Evolutionary conservation across 768 basidiomycete species (phyloP).

Genomic region (Leccinum sublutescens): DNA sequence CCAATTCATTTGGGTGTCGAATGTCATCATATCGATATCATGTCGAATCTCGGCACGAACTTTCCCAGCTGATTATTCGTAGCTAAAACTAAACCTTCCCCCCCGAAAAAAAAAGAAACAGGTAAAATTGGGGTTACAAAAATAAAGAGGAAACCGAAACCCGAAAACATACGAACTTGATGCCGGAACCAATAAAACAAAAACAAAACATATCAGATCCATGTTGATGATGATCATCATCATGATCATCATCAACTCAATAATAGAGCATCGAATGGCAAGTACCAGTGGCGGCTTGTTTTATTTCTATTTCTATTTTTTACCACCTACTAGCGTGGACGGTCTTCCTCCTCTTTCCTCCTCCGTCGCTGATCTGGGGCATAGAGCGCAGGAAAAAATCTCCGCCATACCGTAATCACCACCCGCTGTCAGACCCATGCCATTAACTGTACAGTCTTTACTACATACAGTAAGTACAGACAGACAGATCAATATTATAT

Average conservation of each 20-base stretch:
- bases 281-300: slow-evolving; percentile 10
- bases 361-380: slow-evolving; percentile 3
- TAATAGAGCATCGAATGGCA: background rate
- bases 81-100: background rate
- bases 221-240: slow-evolving; percentile 12
- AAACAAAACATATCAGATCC: slow-evolving; percentile 3
- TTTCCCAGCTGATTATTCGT: background rate
- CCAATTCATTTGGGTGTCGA: background rate
- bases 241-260: background rate
- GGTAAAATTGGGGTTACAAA: background rate
- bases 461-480: background rate
- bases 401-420: slow-evolving; percentile 20
- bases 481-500: background rate
- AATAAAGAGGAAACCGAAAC: background rate
- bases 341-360: background rate
- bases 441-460: background rate
- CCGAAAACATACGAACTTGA: background rate
- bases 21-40: background rate
- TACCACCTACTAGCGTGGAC: background rate
- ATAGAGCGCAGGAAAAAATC: slow-evolving; percentile 28
- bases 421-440: slow-evolving; percentile 13
- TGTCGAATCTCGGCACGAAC: background rate
- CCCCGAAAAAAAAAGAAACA: background rate
- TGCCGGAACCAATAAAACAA: background rate
- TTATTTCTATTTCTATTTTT: background rate